Percentiles rank a stretch among this genome's conserved stretches.
Evolutionary conservation across 2,329 filamentous ascomycete species (phyloP).

Genomic region (Phyllosticta ampelicida): DNA sequence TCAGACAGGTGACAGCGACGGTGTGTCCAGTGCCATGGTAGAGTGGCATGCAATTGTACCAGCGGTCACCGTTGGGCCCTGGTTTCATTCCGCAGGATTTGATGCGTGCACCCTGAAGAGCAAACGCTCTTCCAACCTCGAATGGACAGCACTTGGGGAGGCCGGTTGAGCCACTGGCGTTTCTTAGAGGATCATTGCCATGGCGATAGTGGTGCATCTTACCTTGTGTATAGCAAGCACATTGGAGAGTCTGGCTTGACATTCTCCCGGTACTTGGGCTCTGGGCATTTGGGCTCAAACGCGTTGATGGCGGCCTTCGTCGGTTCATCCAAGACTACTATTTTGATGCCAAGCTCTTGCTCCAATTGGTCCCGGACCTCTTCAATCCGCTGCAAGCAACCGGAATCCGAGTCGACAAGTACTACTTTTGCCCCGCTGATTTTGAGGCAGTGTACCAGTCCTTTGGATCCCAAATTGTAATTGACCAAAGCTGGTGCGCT

Average conservation of each 20-base stretch:
- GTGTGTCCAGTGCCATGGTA: conserved; percentile 68
- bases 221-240: conserved; percentile 49
- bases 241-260: conserved; percentile 36
- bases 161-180: conserved; percentile 56
- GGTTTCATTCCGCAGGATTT: conserved; percentile 25
- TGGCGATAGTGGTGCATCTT: background rate
- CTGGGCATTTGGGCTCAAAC: conserved; percentile 29
- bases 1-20: conserved; percentile 41
- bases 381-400: conserved; percentile 30
- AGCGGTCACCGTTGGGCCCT: conserved; percentile 41
- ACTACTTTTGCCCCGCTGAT: conserved; percentile 47
- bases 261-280: conserved; percentile 34
- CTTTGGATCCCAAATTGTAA: conserved; percentile 53
- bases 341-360: conserved; percentile 47
- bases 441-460: conserved; percentile 54
- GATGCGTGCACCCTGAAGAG: conserved; percentile 21
- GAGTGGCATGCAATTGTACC: conserved; percentile 68
- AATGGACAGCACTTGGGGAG: conserved; percentile 52
- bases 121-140: conserved; percentile 25
- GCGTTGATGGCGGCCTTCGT: conserved; percentile 32
- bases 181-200: background rate
- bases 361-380: conserved; percentile 38
- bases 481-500: conserved; percentile 63
- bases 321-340: conserved; percentile 42
- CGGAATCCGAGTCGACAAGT: conserved; percentile 46